Base-by-base conservation (phyloP, 164 flowering plant genomes). In the Platanus orientalis region DNA sequence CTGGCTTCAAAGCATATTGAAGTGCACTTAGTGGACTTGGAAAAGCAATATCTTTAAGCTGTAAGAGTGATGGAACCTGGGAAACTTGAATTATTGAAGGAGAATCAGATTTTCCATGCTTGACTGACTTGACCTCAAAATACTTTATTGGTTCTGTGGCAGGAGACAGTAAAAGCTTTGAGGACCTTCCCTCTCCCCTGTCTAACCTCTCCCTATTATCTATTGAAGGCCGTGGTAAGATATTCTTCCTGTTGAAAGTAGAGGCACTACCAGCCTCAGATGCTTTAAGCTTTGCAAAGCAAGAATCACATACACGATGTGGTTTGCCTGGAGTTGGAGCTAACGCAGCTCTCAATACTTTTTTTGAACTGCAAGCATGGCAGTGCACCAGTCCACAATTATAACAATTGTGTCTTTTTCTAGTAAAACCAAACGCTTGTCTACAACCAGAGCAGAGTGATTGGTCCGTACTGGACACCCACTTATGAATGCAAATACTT, bases 371-470 rank as follows among this genome's bases (percentile, higher is more conserved):
- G 58, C 76, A 73, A 42, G 67, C 61, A 65, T 73, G 70, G 62
- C 76, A 73, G 49, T 60, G 61, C 27, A 69, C 73, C 26, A 69
- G 59, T 7, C 73, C 76, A 47, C 76, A 73, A 39, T 73, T 64
- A 63, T 73, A 73, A 48, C 76, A 73, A 30, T 73, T 73, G 36
- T 73, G 76, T 39, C 73, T 42, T 52, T 73, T 73, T 66, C 73
- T 65, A 32, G 65, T 69, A 48, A 73, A 69, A 47, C 66, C 61
- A 55, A 73, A 73, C 57, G 67, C 57, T 24, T 61, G 73, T 7
- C 64, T 64, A 36, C 77, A 73, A 3, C 70, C 70, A 29, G 73
- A 65, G 32, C 77, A 73, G 53, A 69, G 20, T 17, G 73, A 70
- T 56, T 69, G 73, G 28, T 73, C 77, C 10, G 54, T 56, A 12